A percentile compares a stretch with the other conserved stretches of the same genome.
phyloP scores from a whole-genome alignment of 2,329 filamentous ascomycete species.

The Apiospora sp. region DNA sequence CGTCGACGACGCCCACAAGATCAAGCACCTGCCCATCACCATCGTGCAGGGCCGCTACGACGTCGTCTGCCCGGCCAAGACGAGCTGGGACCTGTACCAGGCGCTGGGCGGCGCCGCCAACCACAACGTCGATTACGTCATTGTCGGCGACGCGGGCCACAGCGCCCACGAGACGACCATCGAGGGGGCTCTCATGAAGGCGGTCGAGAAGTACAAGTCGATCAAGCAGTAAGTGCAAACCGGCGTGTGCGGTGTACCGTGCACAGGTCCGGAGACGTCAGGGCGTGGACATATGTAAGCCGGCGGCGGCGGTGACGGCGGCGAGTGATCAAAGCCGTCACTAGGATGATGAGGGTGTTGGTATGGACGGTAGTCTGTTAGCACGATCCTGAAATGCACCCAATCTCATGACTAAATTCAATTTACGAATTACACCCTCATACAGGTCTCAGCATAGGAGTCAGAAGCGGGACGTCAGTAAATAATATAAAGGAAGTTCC shows the following conservation, averaged over 20 bases:
- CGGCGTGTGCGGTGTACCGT: background rate
- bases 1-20: slow-evolving; percentile 30
- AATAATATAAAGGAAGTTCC: no score
- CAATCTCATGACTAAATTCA: background rate
- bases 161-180: slow-evolving; percentile 38
- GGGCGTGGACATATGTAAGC: background rate
- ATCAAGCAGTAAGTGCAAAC: slow-evolving; percentile 27
- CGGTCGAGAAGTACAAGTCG: slow-evolving; percentile 39
- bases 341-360: background rate
- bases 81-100: slow-evolving; percentile 47
- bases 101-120: slow-evolving; percentile 41
- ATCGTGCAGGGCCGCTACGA: slow-evolving; percentile 57
- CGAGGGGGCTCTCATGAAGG: slow-evolving; percentile 39
- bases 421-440: background rate
- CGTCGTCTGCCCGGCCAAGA: slow-evolving; percentile 52
- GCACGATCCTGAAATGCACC: background rate
- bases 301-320: no score
- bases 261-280: no score
- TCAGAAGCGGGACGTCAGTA: no score
- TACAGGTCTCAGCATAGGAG: background rate
- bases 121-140: slow-evolving; percentile 37
- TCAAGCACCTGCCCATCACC: slow-evolving; percentile 40
- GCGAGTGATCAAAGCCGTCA: no score
- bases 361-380: background rate
- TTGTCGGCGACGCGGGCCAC: slow-evolving; percentile 37